Evolutionary conservation across 1,284 basidiomycete species (phyloP).

Genomic region (Ceraceosorus guamensis): DNA sequence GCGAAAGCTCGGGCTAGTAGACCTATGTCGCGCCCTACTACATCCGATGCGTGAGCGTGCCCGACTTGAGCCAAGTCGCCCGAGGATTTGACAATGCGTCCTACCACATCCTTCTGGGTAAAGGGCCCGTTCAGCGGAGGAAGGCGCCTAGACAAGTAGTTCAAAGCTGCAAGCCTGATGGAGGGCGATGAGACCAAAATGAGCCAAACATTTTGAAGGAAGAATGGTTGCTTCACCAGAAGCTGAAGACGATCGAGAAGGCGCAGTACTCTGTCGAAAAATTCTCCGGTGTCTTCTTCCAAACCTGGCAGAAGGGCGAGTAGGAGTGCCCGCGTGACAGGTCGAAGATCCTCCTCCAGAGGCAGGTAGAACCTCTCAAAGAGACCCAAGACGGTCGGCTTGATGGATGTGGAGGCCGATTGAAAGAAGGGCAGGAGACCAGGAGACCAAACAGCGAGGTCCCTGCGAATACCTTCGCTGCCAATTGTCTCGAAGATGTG

Average conservation of each 20-base stretch:
- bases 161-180: slow-evolving; percentile 76
- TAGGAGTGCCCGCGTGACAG: slow-evolving; percentile 86
- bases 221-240: slow-evolving; percentile 65
- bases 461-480: slow-evolving; percentile 74
- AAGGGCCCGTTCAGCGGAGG: slow-evolving; percentile 49
- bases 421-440: slow-evolving; percentile 98
- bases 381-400: slow-evolving; percentile 31
- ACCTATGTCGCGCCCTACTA: slow-evolving; percentile 67
- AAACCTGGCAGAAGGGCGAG: slow-evolving; percentile 70
- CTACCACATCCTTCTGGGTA: too few relatives aligned
- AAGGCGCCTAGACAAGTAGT: slow-evolving; percentile 73
- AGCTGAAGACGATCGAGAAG: slow-evolving; percentile 75
- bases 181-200: slow-evolving; percentile 82
- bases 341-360: slow-evolving; percentile 70
- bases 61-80: neutral
- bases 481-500: slow-evolving; percentile 85
- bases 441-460: slow-evolving; percentile 88
- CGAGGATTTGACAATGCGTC: too few relatives aligned
- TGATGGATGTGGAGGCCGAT: slow-evolving; percentile 78
- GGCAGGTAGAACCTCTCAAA: slow-evolving; percentile 62
- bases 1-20: slow-evolving; percentile 86
- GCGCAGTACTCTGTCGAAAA: slow-evolving; percentile 83
- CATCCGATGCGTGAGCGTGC: slow-evolving; percentile 11
- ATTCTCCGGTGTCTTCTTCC: slow-evolving; percentile 92
- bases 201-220: slow-evolving; percentile 91